Percentiles rank a stretch among this genome's conserved stretches.
Conservation (phyloP, 371 early-diverging fungal species). For the Mortierella sp. region DNA sequence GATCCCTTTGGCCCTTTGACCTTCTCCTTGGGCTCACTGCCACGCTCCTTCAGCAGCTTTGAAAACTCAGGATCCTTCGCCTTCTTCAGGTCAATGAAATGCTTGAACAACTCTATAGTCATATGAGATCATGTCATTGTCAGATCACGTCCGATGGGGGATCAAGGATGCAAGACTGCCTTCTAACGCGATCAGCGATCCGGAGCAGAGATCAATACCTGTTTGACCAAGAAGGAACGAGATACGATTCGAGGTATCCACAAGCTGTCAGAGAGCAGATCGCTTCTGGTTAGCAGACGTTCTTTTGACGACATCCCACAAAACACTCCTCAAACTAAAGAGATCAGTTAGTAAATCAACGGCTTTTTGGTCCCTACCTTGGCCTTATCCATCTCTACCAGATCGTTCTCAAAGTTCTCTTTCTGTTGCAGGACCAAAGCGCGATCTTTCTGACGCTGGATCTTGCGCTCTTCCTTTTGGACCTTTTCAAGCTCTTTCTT, state of each 20-base stretch:
- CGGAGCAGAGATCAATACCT: conserved; percentile 56
- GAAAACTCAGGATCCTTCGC: conserved; percentile 56
- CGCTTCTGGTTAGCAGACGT: not conserved
- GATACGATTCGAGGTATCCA: conserved; percentile 76
- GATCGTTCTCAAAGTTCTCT: conserved; percentile 39
- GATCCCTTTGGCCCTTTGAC: conserved; percentile 59
- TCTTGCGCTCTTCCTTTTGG: conserved; percentile 43
- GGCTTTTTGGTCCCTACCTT: conserved; percentile 37
- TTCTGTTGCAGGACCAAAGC: conserved; percentile 48
- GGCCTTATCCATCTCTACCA: conserved; percentile 46
- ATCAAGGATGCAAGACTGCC: not conserved
- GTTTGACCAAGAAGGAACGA: conserved; percentile 93
- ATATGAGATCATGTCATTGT: not conserved
- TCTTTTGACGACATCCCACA: not conserved
- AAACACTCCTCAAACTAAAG: not conserved
- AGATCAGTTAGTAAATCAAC: not conserved
- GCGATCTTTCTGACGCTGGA: conserved; percentile 47
- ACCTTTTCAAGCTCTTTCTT: conserved; percentile 48
- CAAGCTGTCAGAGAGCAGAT: conserved; percentile 45
- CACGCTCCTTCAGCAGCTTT: conserved; percentile 48
- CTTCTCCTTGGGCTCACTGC: conserved; percentile 36
- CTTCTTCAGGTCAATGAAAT: conserved; percentile 71
- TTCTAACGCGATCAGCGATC: not conserved
- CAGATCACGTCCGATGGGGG: not conserved
- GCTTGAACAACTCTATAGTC: conserved; percentile 68